Evolutionary conservation across 805 yeast species (phyloP).

Genomic region (Monosporozyma yasuniensis): DNA sequence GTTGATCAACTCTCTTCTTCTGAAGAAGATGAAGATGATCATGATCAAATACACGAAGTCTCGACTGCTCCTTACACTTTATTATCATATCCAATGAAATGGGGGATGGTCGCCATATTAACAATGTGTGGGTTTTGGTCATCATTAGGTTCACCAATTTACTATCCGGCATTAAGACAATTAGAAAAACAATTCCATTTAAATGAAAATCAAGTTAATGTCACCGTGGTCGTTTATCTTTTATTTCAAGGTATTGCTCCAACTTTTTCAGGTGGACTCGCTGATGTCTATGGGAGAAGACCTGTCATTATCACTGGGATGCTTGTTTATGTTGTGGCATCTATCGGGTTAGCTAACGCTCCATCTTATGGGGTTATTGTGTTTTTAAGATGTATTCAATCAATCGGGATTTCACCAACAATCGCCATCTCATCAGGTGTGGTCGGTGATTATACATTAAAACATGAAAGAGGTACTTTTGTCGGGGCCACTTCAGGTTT

Average conservation of each 20-base stretch:
- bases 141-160: constrained; percentile 66
- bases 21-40: constrained; percentile 5
- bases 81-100: constrained; percentile 20
- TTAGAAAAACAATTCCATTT: constrained; percentile 47
- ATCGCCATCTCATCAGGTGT: constrained; percentile 61
- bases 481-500: constrained; percentile 60
- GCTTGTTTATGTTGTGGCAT: constrained; percentile 46
- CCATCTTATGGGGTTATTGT: constrained; percentile 51
- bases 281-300: constrained; percentile 65
- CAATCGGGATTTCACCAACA: constrained; percentile 65
- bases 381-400: constrained; percentile 60
- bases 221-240: constrained; percentile 68
- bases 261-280: constrained; percentile 52
- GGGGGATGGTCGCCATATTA: constrained; percentile 26
- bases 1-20: constrained; percentile 12
- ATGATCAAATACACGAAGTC: not conserved
- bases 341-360: constrained; percentile 57
- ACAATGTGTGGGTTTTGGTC: constrained; percentile 49
- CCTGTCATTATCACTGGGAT: constrained; percentile 55
- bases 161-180: constrained; percentile 66
- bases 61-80: constrained; percentile 18
- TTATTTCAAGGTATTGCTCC: constrained; percentile 72
- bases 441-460: constrained; percentile 61
- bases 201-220: constrained; percentile 47
- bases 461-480: constrained; percentile 58